Percentiles rank a stretch among this genome's conserved stretches.
phyloP scores from a whole-genome alignment of 768 basidiomycete species.

The Solioccasus polychromus region DNA sequence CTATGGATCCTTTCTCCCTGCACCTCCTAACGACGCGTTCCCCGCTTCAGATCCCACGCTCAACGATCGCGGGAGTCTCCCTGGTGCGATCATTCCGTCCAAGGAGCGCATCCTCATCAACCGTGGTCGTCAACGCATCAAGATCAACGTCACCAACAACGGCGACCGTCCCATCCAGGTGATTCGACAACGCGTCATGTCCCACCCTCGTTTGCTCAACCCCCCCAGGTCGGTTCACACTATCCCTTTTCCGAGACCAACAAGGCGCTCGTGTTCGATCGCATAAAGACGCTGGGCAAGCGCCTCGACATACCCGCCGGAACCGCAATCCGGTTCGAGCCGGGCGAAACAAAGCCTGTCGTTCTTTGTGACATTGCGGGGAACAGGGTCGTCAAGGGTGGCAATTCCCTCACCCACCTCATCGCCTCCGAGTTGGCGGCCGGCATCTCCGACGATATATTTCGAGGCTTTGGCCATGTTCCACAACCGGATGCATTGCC shows the following conservation, averaged over 20 bases:
- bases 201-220: conserved; percentile 1
- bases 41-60: conserved; percentile 47
- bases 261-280: conserved; percentile 75
- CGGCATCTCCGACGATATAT: conserved; percentile 15
- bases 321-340: conserved; percentile 95
- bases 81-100: conserved; percentile 74
- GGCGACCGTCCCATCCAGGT: conserved; percentile 95
- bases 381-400: conserved; percentile 66
- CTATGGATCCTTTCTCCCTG: conserved; percentile 91
- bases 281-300: conserved; percentile 74
- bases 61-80: conserved; percentile 52
- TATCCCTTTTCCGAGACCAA: conserved; percentile 96
- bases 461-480: conserved; percentile 63
- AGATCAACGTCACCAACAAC: conserved; percentile 78
- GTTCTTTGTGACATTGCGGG: conserved; percentile 80
- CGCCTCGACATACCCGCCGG: conserved; percentile 92
- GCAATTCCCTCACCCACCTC: conserved; percentile 53
- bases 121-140: conserved; percentile 62
- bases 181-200: conserved; percentile 16
- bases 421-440: conserved; percentile 52
- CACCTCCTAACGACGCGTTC: conserved; percentile 67
- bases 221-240: conserved; percentile 79
- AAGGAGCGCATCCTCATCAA: conserved; percentile 74
- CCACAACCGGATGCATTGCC: conserved; percentile 62
- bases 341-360: conserved; percentile 84